Evolutionary conservation across 176 grass and related monocot species (phyloP), one percentile per base, ranked within the genome.

Genomic region (Phoenix dactylifera): DNA sequence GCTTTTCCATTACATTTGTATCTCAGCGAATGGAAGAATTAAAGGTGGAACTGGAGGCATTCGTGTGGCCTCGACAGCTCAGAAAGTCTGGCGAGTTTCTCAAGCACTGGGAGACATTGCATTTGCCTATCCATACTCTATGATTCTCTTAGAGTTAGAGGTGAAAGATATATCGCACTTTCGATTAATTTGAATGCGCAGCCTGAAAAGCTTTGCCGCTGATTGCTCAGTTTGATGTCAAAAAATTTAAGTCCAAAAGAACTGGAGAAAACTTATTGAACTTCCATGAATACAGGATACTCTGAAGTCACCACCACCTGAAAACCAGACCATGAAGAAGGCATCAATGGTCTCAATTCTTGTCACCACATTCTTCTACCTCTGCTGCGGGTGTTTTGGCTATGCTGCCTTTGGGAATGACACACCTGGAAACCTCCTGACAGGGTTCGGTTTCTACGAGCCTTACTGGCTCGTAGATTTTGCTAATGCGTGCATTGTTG

Each of bases 391-490:
- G 15, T 90, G 72, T 67, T 63, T 96, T 20, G 92, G 92, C 18
- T 96, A 96, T 62, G 92, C 83, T 10, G 80, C 92, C 60, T 90
- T 96, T 59, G 92, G 92, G 54, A 81, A 90, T 75, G 78, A 3
- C 54, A 85, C 83, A 3, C 87, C 81, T 12, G 92, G 92, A 53
- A 91, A 90, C 80, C 71, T 91, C 76, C 78, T 97, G 73, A 88
- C 81, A 19, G 92, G 92, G 0, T 97, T 97, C 59, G 79, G 75
- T 49, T 89, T 95, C 79, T 95, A 83, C 24, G 84, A 90, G 81
- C 87, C 92, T n/a, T 90, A 81, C 75, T 87, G 80, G 87, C 92
- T 96, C 60, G n/a, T 96, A 59, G 80, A 78, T 72, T 52, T 96
- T 48, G 92, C 87, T 59, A 90, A 88, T 54, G 60, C 86, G 57